Percentiles rank a stretch among this genome's conserved stretches.
Evolutionary conservation across 306 rosid species (phyloP).

Genomic region (Prunus persica): DNA sequence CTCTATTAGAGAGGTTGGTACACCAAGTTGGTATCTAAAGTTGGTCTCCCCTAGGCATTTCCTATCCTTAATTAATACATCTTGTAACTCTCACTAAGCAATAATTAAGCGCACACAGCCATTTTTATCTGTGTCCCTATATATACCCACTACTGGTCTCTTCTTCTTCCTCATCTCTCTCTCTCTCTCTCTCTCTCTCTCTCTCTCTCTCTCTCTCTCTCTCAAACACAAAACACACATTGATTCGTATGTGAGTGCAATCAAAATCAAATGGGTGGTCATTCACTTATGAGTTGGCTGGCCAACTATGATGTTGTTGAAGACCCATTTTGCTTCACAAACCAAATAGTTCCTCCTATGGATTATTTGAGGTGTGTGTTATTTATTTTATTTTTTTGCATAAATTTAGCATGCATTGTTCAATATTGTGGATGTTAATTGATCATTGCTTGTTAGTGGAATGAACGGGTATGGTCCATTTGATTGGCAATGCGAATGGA

Average conservation of each 20-base stretch:
- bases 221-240: too few species aligned
- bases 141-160: slow-evolving; percentile 23
- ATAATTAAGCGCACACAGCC: background rate
- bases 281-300: slow-evolving; percentile 16
- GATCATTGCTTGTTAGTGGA: slow-evolving; percentile 1
- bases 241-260: too few species aligned
- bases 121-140: slow-evolving; percentile 8
- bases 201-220: too few species aligned
- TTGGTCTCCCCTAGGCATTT: too few species aligned
- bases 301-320: slow-evolving; percentile 26
- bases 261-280: slow-evolving; percentile 16
- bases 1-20: too few species aligned
- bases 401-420: background rate
- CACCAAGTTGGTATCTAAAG: too few species aligned
- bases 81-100: slow-evolving; percentile 13
- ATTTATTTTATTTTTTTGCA: too few species aligned
- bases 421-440: background rate
- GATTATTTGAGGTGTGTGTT: slow-evolving; percentile 31
- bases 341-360: slow-evolving; percentile 21
- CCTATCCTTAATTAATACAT: background rate
- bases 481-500: slow-evolving; percentile 36
- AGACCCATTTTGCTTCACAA: slow-evolving; percentile 23
- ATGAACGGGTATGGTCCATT: slow-evolving; percentile 9
- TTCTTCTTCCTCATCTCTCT: background rate
- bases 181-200: too few species aligned